Percentiles rank a stretch among this genome's conserved stretches.
These are phyloP conservation scores for Tuctoria greenei DNA, from an alignment of 176 grass and related monocot genomes.

Conservation along the genomic window DNA sequence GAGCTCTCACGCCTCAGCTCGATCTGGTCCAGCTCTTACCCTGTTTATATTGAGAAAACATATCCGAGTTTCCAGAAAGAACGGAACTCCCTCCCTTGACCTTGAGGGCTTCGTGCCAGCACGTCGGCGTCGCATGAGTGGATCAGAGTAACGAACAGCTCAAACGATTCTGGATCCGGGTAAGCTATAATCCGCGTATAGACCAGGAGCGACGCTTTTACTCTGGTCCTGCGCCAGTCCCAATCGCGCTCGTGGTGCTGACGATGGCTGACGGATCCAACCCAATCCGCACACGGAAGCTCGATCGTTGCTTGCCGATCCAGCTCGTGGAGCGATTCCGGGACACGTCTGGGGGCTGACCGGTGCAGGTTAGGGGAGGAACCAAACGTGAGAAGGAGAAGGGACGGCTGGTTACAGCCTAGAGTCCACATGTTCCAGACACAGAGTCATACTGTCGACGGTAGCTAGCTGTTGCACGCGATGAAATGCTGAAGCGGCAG, in stretches of 20 bases:
- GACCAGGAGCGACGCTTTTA: not conserved
- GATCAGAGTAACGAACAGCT: not conserved
- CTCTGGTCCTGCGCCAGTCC: not conserved
- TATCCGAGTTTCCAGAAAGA: not conserved
- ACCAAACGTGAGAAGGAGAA: no score
- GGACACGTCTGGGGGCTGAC: not conserved
- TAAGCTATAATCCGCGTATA: not conserved
- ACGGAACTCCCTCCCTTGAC: no score
- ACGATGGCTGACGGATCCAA: not conserved
- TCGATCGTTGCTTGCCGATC: not conserved
- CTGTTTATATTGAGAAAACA: not conserved
- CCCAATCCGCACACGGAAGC: not conserved
- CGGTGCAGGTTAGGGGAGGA: not conserved
- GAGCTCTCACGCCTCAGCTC: no score
- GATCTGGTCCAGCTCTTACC: no score
- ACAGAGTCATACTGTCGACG: no score
- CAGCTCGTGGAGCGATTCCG: not conserved
- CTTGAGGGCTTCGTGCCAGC: not conserved
- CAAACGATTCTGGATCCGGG: not conserved
- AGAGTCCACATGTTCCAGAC: not conserved
- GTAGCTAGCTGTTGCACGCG: not conserved
- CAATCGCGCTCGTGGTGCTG: not conserved
- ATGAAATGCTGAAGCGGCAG: not conserved
- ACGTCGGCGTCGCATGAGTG: not conserved
- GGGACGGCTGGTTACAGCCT: not conserved